Evolutionary conservation across 2,329 filamentous ascomycete species (phyloP), one percentile per base, ranked within the genome.

Genomic region (Sporothrix inflata): DNA sequence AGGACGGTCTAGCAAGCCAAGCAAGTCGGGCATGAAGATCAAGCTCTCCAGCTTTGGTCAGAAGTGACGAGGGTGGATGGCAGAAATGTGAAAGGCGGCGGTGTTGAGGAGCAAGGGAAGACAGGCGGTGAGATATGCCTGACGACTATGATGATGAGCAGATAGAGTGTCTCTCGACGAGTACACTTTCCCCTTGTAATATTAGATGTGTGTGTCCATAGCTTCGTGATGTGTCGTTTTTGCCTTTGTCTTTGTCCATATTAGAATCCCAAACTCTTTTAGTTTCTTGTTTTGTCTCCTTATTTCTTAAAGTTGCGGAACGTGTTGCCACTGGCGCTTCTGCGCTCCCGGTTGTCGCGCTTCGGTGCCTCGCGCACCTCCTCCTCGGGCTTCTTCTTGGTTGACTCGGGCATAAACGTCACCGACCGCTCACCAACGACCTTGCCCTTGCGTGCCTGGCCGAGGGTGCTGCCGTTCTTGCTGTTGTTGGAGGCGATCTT

Each of bases 241-340:
- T 27, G 19, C 38, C n/a, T 14, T 21, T 19, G 57, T 63, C 27
- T 3, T 21, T 65, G 47, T 71, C 24, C 27, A 49, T 34, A 34
- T n/a, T 34, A 49, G 24, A 49, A 49, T 66, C 42, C 63, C 63
- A n/a, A 34, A n/a, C 7, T 34, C n/a, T 34, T 40, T 40, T 40
- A 9, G 11, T 21, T 21, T 27, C 19, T n/a, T 19, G 27, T 30
- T 8, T 7, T 19, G 34, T 24, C 47, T 40, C 45, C 30, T 66
- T 75, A 74, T 40, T 74, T 69, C 71, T 74, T 75, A 84, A 93
- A 85, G 78, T 85, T 87, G 79, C 91, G 87, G 80, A 94, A 92
- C 53, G 90, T 90, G 81, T 95, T 94, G 69, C 86, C 87, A 81
- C 91, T 94, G 68, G 92, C 92, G 80, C 91, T 94, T 77, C 92